phyloP scores from a whole-genome alignment of 2,329 filamentous ascomycete species.

The Thermothelomyces thermophilus region DNA sequence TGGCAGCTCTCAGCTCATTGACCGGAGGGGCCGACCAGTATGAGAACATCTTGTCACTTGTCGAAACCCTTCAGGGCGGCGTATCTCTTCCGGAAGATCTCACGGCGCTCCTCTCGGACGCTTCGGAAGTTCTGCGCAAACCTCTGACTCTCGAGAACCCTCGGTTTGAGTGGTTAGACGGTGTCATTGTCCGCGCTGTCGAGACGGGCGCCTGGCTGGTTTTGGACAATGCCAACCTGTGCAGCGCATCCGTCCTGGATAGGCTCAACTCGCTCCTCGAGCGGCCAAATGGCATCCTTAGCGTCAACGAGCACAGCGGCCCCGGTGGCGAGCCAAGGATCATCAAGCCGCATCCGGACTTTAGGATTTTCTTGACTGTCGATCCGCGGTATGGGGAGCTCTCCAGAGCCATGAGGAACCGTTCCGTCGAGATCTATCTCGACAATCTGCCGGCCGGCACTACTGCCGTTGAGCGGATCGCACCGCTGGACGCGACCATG shows the following conservation, averaged over 20 bases:
- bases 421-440: slow-evolving; percentile 84
- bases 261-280: slow-evolving; percentile 91
- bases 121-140: slow-evolving; percentile 44
- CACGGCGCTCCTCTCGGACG: slow-evolving; percentile 40
- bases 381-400: slow-evolving; percentile 89
- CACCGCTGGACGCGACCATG: slow-evolving; percentile 44
- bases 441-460: slow-evolving; percentile 36
- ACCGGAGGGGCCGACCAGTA: slow-evolving; percentile 35
- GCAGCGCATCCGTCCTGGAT: slow-evolving; percentile 89
- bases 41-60: slow-evolving; percentile 32
- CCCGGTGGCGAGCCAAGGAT: slow-evolving; percentile 73
- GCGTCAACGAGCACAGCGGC: slow-evolving; percentile 88
- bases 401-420: slow-evolving; percentile 93
- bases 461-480: slow-evolving; percentile 34
- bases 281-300: slow-evolving; percentile 70
- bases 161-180: slow-evolving; percentile 93
- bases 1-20: slow-evolving; percentile 43
- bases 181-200: slow-evolving; percentile 80
- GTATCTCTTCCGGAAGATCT: slow-evolving; percentile 42
- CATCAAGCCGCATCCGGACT: slow-evolving; percentile 75
- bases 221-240: slow-evolving; percentile 94
- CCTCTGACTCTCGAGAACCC: slow-evolving; percentile 60
- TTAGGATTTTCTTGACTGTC: slow-evolving; percentile 89
- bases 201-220: slow-evolving; percentile 86
- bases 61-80: slow-evolving; percentile 36